Evolutionary conservation across 257 asterid species (phyloP).

Genomic region (Solanum tacnaense): DNA sequence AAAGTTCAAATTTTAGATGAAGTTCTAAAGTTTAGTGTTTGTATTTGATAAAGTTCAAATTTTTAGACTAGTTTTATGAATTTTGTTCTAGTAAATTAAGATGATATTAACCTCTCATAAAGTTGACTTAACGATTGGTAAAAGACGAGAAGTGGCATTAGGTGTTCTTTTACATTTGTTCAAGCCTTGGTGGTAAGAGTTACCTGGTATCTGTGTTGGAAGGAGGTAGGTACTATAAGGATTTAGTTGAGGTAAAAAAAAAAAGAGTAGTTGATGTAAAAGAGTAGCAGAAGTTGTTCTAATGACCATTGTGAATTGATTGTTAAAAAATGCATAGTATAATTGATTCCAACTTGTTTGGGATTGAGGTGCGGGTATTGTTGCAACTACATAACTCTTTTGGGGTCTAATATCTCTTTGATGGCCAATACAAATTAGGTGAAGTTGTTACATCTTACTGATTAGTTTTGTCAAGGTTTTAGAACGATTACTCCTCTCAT

Average conservation of each 20-base stretch:
- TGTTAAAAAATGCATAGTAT: not conserved
- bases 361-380: not conserved
- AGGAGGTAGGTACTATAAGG: not conserved
- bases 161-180: not conserved
- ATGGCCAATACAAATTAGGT: not conserved
- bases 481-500: not conserved
- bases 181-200: not conserved
- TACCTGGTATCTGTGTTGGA: not conserved
- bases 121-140: not conserved
- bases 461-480: not conserved
- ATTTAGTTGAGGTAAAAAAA: not conserved
- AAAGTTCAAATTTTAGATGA: not conserved
- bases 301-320: not conserved
- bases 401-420: not conserved
- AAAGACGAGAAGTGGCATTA: not conserved
- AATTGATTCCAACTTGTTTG: not conserved
- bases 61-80: not conserved
- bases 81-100: not conserved
- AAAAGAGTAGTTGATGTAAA: no score
- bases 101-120: not conserved
- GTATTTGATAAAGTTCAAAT: not conserved
- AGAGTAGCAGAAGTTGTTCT: not conserved
- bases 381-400: not conserved
- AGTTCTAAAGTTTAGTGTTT: not conserved
- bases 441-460: not conserved